These are phyloP conservation scores for Tylopilus cervinicoccineus DNA, from an alignment of 768 basidiomycete species.

Conservation along the genomic window DNA sequence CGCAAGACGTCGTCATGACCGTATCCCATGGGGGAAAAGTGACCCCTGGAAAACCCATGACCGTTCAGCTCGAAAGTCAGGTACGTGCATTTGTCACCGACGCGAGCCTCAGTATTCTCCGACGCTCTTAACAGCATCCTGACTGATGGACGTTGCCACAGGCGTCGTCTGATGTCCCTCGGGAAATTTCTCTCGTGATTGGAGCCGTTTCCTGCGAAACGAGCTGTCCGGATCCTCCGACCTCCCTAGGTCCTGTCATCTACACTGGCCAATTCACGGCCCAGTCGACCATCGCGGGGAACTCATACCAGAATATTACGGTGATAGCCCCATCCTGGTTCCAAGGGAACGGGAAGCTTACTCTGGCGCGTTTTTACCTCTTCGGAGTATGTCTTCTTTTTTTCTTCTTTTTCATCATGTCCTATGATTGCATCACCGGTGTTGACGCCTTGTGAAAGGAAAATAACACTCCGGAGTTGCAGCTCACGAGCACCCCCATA, in stretches of 20 bases:
- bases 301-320: background rate
- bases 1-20: constrained; percentile 38
- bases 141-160: background rate
- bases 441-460: background rate
- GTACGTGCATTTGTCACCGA: constrained; percentile 29
- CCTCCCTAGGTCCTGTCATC: background rate
- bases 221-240: background rate
- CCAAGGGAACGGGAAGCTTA: background rate
- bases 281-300: background rate
- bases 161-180: background rate
- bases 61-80: constrained; percentile 37
- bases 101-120: background rate
- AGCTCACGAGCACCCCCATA: background rate
- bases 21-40: constrained; percentile 34
- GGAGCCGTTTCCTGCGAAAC: background rate
- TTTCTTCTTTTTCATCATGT: background rate
- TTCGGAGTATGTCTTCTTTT: constrained; percentile 2
- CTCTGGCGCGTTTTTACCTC: background rate
- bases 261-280: background rate
- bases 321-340: background rate
- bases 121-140: background rate
- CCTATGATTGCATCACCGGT: background rate
- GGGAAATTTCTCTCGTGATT: constrained; percentile 11
- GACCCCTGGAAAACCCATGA: constrained; percentile 29
- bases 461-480: background rate